These are phyloP conservation scores for Aspergillus bertholletiae DNA, from an alignment of 495 filamentous ascomycete species.

Conservation along the genomic window DNA sequence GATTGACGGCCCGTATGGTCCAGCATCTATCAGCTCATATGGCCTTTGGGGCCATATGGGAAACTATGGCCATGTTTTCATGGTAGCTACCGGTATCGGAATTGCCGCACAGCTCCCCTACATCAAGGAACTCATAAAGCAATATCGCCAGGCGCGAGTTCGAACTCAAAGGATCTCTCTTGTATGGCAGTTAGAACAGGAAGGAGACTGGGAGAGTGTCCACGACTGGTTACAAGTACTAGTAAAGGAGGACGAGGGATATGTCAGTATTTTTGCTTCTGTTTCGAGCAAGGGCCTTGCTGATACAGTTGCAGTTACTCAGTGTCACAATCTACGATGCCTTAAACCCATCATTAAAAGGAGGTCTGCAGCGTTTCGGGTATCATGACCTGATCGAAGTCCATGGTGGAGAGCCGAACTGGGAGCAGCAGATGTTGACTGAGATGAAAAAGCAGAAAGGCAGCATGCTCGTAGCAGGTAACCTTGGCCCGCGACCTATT, in stretches of 20 bases:
- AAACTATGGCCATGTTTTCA: slow-evolving; percentile 29
- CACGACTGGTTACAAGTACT: slow-evolving; percentile 17
- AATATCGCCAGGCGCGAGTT: slow-evolving; percentile 23
- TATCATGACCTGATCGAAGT: slow-evolving; percentile 1
- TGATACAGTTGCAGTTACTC: neutral
- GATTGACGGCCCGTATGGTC: slow-evolving; percentile 36
- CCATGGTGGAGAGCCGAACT: neutral
- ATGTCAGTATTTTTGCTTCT: slow-evolving; percentile 11
- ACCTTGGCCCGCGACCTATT: neutral
- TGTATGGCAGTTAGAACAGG: slow-evolving; percentile 26
- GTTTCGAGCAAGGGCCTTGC: neutral
- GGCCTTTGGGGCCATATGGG: slow-evolving; percentile 10
- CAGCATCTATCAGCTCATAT: slow-evolving; percentile 7
- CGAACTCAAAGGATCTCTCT: slow-evolving; percentile 25
- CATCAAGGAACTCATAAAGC: slow-evolving; percentile 30
- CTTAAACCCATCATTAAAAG: neutral
- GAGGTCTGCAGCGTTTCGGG: neutral
- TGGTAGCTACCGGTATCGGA: slow-evolving; percentile 34
- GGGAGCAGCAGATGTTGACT: neutral
- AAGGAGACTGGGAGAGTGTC: slow-evolving; percentile 16
- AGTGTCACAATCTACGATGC: slow-evolving; percentile 2
- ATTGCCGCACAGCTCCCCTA: slow-evolving; percentile 34
- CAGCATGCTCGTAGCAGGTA: slow-evolving; percentile 3
- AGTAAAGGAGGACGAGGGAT: slow-evolving; percentile 17
- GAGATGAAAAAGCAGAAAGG: neutral